These are phyloP conservation scores for Ottelia alismoides DNA, from an alignment of 106 monocot species.

Conservation along the genomic window DNA sequence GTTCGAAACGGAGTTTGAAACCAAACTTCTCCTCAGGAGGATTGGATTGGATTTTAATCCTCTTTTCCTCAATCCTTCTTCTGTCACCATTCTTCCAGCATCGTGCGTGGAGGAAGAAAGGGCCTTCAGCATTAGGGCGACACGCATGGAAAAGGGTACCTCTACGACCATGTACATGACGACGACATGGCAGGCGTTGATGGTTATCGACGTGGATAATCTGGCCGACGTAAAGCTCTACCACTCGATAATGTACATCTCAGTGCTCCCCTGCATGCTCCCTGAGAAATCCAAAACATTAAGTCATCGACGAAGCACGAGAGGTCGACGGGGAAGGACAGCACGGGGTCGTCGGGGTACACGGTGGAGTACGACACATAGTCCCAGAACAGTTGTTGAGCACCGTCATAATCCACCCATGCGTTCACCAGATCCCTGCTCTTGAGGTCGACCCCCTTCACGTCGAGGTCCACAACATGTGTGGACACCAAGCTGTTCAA, in stretches of 20 bases:
- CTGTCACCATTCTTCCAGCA: too few species aligned
- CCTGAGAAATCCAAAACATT: constrained; percentile 80
- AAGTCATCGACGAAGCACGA: constrained; percentile 28
- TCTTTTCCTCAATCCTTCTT: too few species aligned
- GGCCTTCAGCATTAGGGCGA: too few species aligned
- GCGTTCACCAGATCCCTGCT: constrained; percentile 56
- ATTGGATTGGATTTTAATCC: too few species aligned
- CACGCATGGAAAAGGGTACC: too few species aligned
- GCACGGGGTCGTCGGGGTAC: constrained; percentile 36
- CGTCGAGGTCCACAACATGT: constrained; percentile 46
- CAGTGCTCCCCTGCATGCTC: constrained; percentile 91
- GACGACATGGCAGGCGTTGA: constrained; percentile 1
- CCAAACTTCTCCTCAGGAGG: too few species aligned
- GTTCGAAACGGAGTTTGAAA: too few species aligned
- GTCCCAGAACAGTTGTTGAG: constrained; percentile 20
- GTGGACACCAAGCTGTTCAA: constrained; percentile 58
- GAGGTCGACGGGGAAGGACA: constrained; percentile 51
- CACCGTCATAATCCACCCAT: constrained; percentile 62
- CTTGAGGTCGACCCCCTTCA: constrained; percentile 41
- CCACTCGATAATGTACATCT: constrained; percentile 76
- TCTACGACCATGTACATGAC: background rate
- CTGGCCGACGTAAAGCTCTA: constrained; percentile 77
- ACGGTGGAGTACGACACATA: constrained; percentile 64
- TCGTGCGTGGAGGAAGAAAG: too few species aligned
- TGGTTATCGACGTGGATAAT: constrained; percentile 1